Conservation (phyloP, 306 rosid species). For the Coriaria nepalensis region DNA sequence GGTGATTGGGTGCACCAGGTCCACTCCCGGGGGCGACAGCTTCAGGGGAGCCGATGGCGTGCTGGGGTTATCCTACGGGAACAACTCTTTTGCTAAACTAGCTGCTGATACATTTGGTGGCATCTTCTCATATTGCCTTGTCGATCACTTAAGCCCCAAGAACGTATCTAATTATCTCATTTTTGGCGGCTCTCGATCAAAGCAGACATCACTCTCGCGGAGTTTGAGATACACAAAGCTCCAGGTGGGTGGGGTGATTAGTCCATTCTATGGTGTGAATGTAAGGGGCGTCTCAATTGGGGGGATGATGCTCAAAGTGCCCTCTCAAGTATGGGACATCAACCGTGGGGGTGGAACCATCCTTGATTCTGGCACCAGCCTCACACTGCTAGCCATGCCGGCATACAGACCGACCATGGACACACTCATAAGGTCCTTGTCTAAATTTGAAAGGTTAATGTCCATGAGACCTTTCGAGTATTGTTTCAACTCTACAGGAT, state of each 20-base stretch:
- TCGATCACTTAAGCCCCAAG: slow-evolving; percentile 49
- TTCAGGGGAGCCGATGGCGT: slow-evolving; percentile 42
- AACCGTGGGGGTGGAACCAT: slow-evolving; percentile 37
- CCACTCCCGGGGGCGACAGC: slow-evolving; percentile 8
- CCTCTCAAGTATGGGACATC: slow-evolving; percentile 34
- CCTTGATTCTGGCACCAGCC: slow-evolving; percentile 58
- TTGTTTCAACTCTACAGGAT: slow-evolving; percentile 39
- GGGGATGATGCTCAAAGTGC: slow-evolving; percentile 27
- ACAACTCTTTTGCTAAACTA: slow-evolving; percentile 28
- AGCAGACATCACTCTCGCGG: not conserved
- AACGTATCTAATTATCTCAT: slow-evolving; percentile 33
- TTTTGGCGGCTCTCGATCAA: slow-evolving; percentile 23
- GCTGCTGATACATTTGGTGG: slow-evolving; percentile 28
- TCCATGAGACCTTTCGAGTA: slow-evolving; percentile 15
- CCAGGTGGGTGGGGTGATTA: not conserved
- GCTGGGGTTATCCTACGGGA: slow-evolving; percentile 43
- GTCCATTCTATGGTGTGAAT: slow-evolving; percentile 34
- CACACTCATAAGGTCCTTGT: slow-evolving; percentile 15
- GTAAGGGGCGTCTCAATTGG: slow-evolving; percentile 38
- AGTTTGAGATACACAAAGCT: slow-evolving; percentile 29
- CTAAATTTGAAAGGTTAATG: not conserved
- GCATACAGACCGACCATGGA: slow-evolving; percentile 30
- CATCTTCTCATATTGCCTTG: slow-evolving; percentile 66
- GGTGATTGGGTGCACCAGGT: slow-evolving; percentile 57
- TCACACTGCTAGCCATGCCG: slow-evolving; percentile 21